Evolutionary conservation across 2,329 filamentous ascomycete genomes (phyloP).

Genomic region (Fusarium bactridioides): DNA sequence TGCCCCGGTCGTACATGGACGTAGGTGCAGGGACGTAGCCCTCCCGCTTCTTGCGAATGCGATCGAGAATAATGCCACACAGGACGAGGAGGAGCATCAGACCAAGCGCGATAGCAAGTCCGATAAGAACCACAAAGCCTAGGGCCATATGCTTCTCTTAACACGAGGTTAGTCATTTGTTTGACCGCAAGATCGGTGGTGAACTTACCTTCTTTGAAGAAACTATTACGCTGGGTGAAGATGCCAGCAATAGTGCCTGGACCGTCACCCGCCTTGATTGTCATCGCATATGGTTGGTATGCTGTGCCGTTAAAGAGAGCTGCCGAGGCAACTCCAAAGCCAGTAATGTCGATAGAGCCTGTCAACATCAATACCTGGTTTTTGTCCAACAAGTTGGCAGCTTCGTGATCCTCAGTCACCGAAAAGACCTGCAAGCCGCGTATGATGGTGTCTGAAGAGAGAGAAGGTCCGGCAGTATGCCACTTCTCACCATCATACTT

Average conservation of each 20-base stretch:
- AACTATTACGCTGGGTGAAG: conserved; percentile 83
- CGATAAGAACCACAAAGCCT: conserved; percentile 82
- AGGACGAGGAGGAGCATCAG: conserved; percentile 81
- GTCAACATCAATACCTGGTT: conserved; percentile 81
- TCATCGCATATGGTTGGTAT: conserved; percentile 82
- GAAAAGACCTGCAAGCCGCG: conserved; percentile 84
- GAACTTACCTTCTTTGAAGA: conserved; percentile 73
- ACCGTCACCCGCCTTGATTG: conserved; percentile 69
- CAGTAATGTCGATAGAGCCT: conserved; percentile 79
- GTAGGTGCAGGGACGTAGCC: conserved; percentile 83
- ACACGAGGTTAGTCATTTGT: conserved; percentile 19
- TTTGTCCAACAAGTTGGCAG: conserved; percentile 68
- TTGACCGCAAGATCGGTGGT: background rate
- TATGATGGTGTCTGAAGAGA: conserved; percentile 73
- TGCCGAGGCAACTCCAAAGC: conserved; percentile 83
- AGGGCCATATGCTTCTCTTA: conserved; percentile 67
- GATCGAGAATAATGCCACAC: conserved; percentile 77
- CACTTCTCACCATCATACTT: conserved; percentile 81
- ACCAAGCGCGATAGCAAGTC: conserved; percentile 78
- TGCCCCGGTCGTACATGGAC: conserved; percentile 67
- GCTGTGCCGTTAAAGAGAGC: conserved; percentile 86
- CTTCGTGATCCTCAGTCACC: conserved; percentile 71
- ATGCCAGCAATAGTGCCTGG: conserved; percentile 80
- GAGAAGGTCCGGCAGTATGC: conserved; percentile 67
- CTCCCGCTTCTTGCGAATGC: conserved; percentile 77